These are phyloP conservation scores for Yamadazyma pseudoaaseri DNA, from an alignment of 1,139 yeast genomes.

Conservation along the genomic window DNA sequence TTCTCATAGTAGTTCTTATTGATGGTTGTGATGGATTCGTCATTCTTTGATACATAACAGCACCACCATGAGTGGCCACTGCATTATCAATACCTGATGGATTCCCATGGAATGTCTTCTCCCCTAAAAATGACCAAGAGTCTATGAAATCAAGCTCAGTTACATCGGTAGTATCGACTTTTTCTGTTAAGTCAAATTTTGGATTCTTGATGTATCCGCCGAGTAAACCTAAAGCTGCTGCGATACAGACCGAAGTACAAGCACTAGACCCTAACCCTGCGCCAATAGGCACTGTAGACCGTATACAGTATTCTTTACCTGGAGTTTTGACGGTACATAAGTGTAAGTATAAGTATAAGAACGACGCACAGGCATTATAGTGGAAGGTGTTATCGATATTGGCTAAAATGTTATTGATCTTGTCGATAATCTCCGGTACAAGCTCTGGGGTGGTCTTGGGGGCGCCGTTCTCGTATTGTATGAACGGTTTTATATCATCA, in stretches of 20 bases:
- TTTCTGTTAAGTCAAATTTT: slow-evolving; percentile 23
- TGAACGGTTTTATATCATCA: slow-evolving; percentile 33
- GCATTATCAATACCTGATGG: slow-evolving; percentile 98
- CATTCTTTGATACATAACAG: slow-evolving; percentile 80
- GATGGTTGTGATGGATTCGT: slow-evolving; percentile 52
- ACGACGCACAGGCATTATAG: slow-evolving; percentile 81
- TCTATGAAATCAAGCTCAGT: slow-evolving; percentile 64
- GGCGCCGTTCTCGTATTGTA: slow-evolving; percentile 20
- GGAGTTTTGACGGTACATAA: slow-evolving; percentile 49
- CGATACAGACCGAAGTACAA: slow-evolving; percentile 79
- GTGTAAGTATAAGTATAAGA: slow-evolving; percentile 70
- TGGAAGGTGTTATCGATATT: slow-evolving; percentile 57
- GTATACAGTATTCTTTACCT: slow-evolving; percentile 61
- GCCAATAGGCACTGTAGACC: slow-evolving; percentile 90
- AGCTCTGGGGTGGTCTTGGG: slow-evolving; percentile 56
- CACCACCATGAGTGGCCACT: slow-evolving; percentile 95
- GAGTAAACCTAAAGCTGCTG: slow-evolving; percentile 68
- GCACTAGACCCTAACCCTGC: slow-evolving; percentile 98
- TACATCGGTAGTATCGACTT: slow-evolving; percentile 33
- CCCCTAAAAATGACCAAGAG: slow-evolving; percentile 89
- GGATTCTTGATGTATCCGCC: slow-evolving; percentile 53
- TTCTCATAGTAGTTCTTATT: slow-evolving; percentile 62
- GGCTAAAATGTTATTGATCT: slow-evolving; percentile 42
- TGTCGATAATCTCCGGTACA: slow-evolving; percentile 56
- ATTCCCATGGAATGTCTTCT: slow-evolving; percentile 92